Evolutionary conservation across 805 yeast genomes (phyloP).

Genomic region (Pichia heedii): DNA sequence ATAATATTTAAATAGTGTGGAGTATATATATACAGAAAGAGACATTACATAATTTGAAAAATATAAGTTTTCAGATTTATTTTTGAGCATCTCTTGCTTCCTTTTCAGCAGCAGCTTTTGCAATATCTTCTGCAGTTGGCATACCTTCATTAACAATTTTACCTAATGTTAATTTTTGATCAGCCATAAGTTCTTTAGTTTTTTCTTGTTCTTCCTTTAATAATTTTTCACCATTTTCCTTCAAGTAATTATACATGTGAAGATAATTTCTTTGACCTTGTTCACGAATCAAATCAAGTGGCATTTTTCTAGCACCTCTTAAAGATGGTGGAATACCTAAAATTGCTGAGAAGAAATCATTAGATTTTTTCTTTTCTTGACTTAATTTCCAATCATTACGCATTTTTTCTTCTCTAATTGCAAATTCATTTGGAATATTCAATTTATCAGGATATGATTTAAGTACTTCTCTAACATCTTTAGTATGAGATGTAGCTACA

Average conservation of each 20-base stretch:
- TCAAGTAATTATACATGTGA: constrained; percentile 56
- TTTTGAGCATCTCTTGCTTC: constrained; percentile 5
- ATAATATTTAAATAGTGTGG: not conserved
- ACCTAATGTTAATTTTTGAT: constrained; percentile 75
- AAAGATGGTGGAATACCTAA: constrained; percentile 50
- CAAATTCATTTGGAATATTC: constrained; percentile 70
- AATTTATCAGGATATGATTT: constrained; percentile 59
- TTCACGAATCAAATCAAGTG: constrained; percentile 81
- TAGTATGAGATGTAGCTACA: constrained; percentile 73
- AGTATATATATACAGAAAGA: not conserved
- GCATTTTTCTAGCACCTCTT: constrained; percentile 51
- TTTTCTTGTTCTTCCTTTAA: constrained; percentile 79
- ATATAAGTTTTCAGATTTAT: not conserved
- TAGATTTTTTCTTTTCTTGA: constrained; percentile 25
- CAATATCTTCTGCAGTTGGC: constrained; percentile 62
- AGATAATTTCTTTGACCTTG: constrained; percentile 87
- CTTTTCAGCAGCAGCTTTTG: constrained; percentile 27
- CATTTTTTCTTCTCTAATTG: constrained; percentile 63
- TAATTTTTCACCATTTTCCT: constrained; percentile 53
- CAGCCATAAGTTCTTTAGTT: constrained; percentile 73
- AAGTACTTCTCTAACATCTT: constrained; percentile 86
- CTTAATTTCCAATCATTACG: constrained; percentile 64
- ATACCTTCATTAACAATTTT: constrained; percentile 78
- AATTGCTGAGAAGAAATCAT: constrained; percentile 25
- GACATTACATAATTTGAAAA: not conserved